Conservation (phyloP, 2,329 filamentous ascomycete genomes). For the Xylariales sp. region DNA sequence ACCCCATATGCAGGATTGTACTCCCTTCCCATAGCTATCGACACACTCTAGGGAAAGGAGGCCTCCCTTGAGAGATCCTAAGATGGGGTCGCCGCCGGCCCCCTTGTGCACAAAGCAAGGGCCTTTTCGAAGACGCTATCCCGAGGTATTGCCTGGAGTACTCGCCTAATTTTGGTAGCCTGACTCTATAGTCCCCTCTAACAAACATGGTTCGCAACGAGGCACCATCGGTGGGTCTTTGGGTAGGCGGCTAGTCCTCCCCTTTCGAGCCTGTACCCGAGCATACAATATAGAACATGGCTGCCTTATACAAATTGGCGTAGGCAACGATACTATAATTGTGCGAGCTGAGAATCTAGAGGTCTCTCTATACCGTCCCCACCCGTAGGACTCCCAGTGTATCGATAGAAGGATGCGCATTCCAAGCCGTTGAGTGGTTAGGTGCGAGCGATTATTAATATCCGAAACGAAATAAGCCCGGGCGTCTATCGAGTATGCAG, state of each 20-base stretch:
- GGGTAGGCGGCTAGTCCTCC: neutral
- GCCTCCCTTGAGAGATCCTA: neutral
- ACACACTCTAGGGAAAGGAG: neutral
- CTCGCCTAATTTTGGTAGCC: constrained; percentile 19
- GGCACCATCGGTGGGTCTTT: constrained; percentile 18
- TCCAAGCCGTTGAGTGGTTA: constrained; percentile 10
- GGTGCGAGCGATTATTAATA: neutral
- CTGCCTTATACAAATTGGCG: constrained; percentile 19
- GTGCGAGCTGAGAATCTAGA: neutral
- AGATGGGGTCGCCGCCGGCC: neutral
- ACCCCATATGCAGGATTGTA: constrained; percentile 6
- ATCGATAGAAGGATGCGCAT: constrained; percentile 20
- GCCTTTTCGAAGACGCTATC: neutral
- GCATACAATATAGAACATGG: constrained; percentile 5
- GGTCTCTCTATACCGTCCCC: constrained; percentile 15
- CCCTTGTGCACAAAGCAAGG: constrained; percentile 20
- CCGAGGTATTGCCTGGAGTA: neutral
- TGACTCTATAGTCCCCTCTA: constrained; percentile 7
- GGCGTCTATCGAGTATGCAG: constrained; percentile 7
- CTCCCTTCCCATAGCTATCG: neutral
- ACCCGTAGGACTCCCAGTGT: constrained; percentile 29
- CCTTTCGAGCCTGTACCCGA: neutral
- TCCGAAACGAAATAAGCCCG: constrained; percentile 10
- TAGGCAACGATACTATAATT: constrained; percentile 3
- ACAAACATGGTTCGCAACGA: constrained; percentile 21